Evolutionary conservation across 805 yeast species (phyloP).

Genomic region (Blastobotrys muscicola): DNA sequence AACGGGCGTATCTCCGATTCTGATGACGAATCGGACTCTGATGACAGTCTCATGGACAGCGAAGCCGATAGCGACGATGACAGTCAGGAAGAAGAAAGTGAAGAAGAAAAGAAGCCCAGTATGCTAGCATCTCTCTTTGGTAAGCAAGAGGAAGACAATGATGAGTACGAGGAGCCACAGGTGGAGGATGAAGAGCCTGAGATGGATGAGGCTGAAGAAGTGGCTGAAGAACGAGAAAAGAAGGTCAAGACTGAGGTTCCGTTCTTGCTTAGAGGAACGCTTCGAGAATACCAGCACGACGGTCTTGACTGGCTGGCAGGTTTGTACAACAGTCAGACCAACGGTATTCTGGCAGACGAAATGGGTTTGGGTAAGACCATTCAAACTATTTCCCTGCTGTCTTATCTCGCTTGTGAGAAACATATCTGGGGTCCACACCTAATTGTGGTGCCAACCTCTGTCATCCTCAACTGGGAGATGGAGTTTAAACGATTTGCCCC

Average conservation of each 20-base stretch:
- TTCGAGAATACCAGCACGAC: conserved; percentile 88
- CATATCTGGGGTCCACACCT: conserved; percentile 97
- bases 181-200: conserved; percentile 12
- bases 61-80: conserved; percentile 14
- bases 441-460: conserved; percentile 95
- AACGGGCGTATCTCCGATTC: conserved; percentile 5
- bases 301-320: conserved; percentile 97
- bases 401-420: conserved; percentile 88
- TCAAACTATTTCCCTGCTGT: conserved; percentile 80
- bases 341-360: conserved; percentile 96
- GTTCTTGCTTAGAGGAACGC: conserved; percentile 58
- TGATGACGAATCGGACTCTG: conserved; percentile 27
- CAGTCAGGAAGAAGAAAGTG: conserved; percentile 26
- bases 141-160: conserved; percentile 12
- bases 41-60: conserved; percentile 23
- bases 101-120: conserved; percentile 14
- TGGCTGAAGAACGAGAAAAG: conserved; percentile 10
- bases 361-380: conserved; percentile 97
- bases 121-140: conserved; percentile 22
- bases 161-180: background rate
- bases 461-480: conserved; percentile 98
- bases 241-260: conserved; percentile 38
- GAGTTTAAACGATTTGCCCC: conserved; percentile 98
- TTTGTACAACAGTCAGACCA: conserved; percentile 80
- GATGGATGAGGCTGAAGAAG: conserved; percentile 3